These are phyloP conservation scores for Rosa chinensis DNA, from an alignment of 306 rosid genomes.

Conservation along the genomic window DNA sequence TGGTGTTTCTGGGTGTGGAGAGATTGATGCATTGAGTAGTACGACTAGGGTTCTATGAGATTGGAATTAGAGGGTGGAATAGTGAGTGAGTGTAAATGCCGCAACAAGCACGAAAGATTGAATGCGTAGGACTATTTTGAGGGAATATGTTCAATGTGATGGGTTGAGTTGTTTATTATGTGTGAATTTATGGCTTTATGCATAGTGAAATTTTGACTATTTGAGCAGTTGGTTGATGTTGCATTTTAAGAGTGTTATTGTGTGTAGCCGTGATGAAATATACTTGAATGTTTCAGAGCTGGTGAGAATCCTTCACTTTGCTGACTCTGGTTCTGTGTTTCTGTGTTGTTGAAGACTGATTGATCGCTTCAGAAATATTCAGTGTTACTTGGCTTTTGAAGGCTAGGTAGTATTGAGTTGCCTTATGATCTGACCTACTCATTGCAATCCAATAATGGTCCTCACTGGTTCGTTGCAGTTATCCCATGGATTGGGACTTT, in stretches of 20 bases:
- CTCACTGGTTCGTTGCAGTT: slow-evolving; percentile 79
- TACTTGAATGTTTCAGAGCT: slow-evolving; percentile 17
- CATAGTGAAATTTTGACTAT: not conserved
- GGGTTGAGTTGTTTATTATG: not conserved
- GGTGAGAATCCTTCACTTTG: slow-evolving; percentile 10
- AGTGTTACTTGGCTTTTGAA: slow-evolving; percentile 23
- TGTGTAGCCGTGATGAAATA: not conserved
- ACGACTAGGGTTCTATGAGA: not conserved
- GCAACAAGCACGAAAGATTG: not conserved
- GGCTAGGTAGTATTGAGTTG: slow-evolving; percentile 12
- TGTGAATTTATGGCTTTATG: too few relatives aligned
- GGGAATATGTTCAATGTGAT: not conserved
- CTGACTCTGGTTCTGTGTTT: slow-evolving; percentile 31
- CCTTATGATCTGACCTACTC: slow-evolving; percentile 25
- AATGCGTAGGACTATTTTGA: not conserved
- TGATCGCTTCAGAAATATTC: slow-evolving; percentile 21
- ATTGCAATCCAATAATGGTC: slow-evolving; percentile 55
- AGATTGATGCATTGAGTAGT: not conserved
- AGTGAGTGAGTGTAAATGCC: not conserved
- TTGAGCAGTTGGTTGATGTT: not conserved
- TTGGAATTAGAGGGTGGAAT: not conserved
- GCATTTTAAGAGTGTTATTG: not conserved
- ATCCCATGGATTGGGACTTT: slow-evolving; percentile 68
- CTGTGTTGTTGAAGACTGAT: slow-evolving; percentile 26
- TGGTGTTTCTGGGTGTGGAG: not conserved